phyloP scores from a whole-genome alignment of 352 stramenopile genomes.

The Thraustotheca clavata region DNA sequence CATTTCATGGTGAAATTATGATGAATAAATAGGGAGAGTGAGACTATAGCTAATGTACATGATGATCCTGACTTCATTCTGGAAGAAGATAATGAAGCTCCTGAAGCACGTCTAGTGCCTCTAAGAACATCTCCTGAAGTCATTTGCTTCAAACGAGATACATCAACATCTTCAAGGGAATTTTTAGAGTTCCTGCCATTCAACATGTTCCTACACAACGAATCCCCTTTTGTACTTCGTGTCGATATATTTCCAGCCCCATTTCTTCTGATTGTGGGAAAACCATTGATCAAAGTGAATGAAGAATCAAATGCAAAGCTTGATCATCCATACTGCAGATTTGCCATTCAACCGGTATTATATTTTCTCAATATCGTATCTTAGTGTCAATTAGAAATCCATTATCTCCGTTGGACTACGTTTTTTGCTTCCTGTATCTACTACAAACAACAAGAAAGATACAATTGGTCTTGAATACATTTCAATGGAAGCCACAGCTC shows the following conservation, averaged over 20 bases:
- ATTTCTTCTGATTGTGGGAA: constrained; percentile 9
- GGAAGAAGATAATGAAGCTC: background rate
- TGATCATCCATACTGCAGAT: constrained; percentile 1
- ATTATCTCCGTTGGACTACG: constrained; percentile 5
- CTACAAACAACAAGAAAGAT: background rate
- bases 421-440: background rate
- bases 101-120: background rate
- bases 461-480: too few relatives aligned
- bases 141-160: background rate
- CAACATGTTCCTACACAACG: constrained; percentile 78
- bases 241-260: constrained; percentile 34
- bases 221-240: constrained; percentile 39
- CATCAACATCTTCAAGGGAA: background rate
- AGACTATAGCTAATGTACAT: constrained; percentile 27
- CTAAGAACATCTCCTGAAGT: constrained; percentile 3
- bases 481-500: too few relatives aligned
- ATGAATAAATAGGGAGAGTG: constrained; percentile 17
- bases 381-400: constrained; percentile 5
- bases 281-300: background rate
- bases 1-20: constrained; percentile 16
- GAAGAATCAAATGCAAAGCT: background rate
- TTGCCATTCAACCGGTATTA: constrained; percentile 7
- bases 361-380: background rate
- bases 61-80: background rate
- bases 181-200: constrained; percentile 29